These are phyloP conservation scores for Albatrellus sp. DNA, from an alignment of 1,284 basidiomycete genomes.

Conservation along the genomic window DNA sequence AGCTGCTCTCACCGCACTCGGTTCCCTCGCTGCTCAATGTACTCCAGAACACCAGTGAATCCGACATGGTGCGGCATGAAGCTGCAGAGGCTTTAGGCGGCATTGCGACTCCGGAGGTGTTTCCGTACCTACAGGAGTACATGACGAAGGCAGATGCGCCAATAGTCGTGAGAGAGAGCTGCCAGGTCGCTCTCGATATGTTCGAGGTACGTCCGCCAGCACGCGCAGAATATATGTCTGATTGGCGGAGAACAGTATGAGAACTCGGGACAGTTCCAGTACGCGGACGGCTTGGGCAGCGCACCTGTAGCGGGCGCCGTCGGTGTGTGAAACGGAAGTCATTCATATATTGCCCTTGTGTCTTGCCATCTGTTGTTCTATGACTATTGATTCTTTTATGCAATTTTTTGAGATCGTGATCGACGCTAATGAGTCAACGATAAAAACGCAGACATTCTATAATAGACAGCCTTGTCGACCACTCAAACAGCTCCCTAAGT, in stretches of 20 bases:
- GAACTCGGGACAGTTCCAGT: conserved; percentile 85
- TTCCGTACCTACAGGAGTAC: conserved; percentile 83
- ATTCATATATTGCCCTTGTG: too few relatives aligned
- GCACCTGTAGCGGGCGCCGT: neutral
- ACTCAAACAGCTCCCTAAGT: too few relatives aligned
- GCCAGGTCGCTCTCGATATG: conserved; percentile 95
- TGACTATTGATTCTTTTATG: too few relatives aligned
- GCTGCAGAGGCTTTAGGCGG: conserved; percentile 97
- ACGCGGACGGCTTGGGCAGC: conserved; percentile 42
- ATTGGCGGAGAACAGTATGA: conserved; percentile 49
- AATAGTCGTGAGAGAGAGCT: conserved; percentile 88
- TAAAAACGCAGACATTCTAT: too few relatives aligned
- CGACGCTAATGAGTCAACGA: too few relatives aligned
- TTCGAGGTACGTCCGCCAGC: conserved; percentile 62
- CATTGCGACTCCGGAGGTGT: conserved; percentile 86
- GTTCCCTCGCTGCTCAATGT: conserved; percentile 80
- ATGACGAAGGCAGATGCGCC: conserved; percentile 70
- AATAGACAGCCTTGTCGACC: too few relatives aligned
- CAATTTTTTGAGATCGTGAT: too few relatives aligned
- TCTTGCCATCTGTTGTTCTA: too few relatives aligned
- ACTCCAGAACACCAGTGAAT: conserved; percentile 63
- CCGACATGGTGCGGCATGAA: conserved; percentile 98
- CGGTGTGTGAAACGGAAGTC: neutral
- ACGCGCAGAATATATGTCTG: neutral
- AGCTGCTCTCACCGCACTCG: conserved; percentile 82